Conservation (phyloP, 805 yeast species). For the Novakomyces olei region DNA sequence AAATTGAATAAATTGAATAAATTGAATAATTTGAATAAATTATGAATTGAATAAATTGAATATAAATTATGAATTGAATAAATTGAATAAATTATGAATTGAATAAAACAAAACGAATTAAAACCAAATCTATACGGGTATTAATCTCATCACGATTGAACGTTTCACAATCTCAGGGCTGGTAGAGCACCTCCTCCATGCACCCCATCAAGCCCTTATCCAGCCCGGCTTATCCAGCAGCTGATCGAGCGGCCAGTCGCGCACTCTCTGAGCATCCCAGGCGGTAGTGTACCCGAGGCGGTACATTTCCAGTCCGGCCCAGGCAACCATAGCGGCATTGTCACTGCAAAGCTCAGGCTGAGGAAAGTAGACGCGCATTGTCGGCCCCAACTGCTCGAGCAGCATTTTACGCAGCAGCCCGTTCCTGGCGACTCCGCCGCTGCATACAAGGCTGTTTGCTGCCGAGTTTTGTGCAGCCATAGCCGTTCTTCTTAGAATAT, state of each 20-base stretch:
- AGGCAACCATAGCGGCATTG: constrained; percentile 91
- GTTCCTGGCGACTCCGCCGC: constrained; percentile 93
- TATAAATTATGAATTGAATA: too few relatives aligned
- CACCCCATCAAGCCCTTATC: too few relatives aligned
- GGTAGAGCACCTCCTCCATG: too few relatives aligned
- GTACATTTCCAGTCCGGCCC: constrained; percentile 80
- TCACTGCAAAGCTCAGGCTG: constrained; percentile 62
- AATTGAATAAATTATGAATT: too few relatives aligned
- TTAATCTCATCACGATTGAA: too few relatives aligned
- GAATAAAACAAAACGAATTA: too few relatives aligned
- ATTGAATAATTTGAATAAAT: too few relatives aligned
- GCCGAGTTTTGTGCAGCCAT: constrained; percentile 20
- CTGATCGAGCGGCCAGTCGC: constrained; percentile 42
- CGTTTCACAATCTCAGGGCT: too few relatives aligned
- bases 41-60: too few relatives aligned
- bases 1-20: too few relatives aligned
- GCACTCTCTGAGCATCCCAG: constrained; percentile 35
- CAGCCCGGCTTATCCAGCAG: too few relatives aligned
- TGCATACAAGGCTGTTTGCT: constrained; percentile 38
- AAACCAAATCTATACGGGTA: too few relatives aligned
- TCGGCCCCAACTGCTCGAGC: neutral
- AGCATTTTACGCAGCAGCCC: constrained; percentile 27
- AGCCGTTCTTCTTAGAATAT: constrained; percentile 41
- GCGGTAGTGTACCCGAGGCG: constrained; percentile 29
- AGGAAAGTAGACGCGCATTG: constrained; percentile 37